Percentiles rank a stretch among this genome's conserved stretches.
phyloP scores from a whole-genome alignment of 805 yeast species.

The Pichia cephalocereana region DNA sequence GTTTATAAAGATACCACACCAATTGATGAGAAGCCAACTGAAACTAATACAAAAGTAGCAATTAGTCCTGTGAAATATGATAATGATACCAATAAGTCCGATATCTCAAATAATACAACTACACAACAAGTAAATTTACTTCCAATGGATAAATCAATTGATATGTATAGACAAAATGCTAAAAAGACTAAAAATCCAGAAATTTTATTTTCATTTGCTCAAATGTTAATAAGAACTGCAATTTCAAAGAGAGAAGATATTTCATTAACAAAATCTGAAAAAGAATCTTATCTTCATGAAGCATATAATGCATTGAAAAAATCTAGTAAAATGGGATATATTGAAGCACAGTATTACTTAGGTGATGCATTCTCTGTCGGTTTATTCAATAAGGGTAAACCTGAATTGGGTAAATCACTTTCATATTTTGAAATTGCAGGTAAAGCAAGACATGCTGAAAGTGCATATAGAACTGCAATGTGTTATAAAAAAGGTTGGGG shows the following conservation, averaged over 20 bases:
- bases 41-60: too few relatives aligned
- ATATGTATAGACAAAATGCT: constrained; percentile 78
- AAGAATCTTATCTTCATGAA: constrained; percentile 60
- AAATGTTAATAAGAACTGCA: constrained; percentile 46
- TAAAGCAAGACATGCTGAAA: constrained; percentile 85
- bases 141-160: constrained; percentile 54
- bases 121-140: constrained; percentile 21
- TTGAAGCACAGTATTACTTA: constrained; percentile 84
- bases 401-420: constrained; percentile 72
- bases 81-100: background rate
- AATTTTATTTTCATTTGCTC: constrained; percentile 85
- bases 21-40: too few relatives aligned
- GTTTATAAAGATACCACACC: background rate
- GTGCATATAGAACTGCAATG: constrained; percentile 83
- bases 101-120: background rate
- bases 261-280: constrained; percentile 24
- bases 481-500: constrained; percentile 95
- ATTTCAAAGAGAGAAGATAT: constrained; percentile 8
- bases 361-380: constrained; percentile 89
- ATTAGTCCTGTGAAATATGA: too few relatives aligned
- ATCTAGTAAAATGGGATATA: constrained; percentile 28
- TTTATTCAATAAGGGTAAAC: constrained; percentile 53
- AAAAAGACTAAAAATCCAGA: constrained; percentile 77
- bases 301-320: constrained; percentile 51
- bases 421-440: constrained; percentile 79